These are phyloP conservation scores for Megacollybia platyphylla DNA, from an alignment of 1,284 basidiomycete genomes.

Conservation along the genomic window DNA sequence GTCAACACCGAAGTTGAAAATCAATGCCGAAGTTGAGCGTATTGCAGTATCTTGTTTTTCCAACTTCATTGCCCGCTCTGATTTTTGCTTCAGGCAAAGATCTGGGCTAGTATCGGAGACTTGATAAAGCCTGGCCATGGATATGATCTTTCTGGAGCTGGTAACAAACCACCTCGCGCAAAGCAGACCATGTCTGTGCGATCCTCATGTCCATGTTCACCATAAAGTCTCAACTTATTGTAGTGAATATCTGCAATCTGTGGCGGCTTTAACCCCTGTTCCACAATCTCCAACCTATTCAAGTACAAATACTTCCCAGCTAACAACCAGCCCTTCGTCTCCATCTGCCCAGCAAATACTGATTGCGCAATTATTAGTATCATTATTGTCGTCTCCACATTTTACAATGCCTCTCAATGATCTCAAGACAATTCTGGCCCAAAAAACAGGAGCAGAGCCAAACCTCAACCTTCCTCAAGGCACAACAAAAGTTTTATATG, in stretches of 20 bases:
- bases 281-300: constrained; percentile 29
- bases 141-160: constrained; percentile 19
- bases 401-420: constrained; percentile 48
- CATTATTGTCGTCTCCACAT: constrained; percentile 36
- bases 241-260: constrained; percentile 42
- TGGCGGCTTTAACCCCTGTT: constrained; percentile 26
- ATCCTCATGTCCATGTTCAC: background rate
- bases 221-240: background rate
- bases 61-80: background rate
- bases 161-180: constrained; percentile 32
- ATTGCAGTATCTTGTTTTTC: constrained; percentile 29
- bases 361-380: constrained; percentile 50
- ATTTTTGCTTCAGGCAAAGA: constrained; percentile 33
- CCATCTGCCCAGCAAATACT: constrained; percentile 55
- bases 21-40: constrained; percentile 44
- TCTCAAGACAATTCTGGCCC: constrained; percentile 45
- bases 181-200: constrained; percentile 53
- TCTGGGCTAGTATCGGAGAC: constrained; percentile 56
- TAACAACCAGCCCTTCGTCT: constrained; percentile 18
- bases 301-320: constrained; percentile 29
- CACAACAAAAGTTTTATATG: constrained; percentile 44
- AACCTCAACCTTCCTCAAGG: constrained; percentile 14
- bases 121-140: constrained; percentile 43
- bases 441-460: constrained; percentile 15
- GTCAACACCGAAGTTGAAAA: constrained; percentile 7